phyloP scores from a whole-genome alignment of 129 eudicot species.

The Pulicaria dysenterica region DNA sequence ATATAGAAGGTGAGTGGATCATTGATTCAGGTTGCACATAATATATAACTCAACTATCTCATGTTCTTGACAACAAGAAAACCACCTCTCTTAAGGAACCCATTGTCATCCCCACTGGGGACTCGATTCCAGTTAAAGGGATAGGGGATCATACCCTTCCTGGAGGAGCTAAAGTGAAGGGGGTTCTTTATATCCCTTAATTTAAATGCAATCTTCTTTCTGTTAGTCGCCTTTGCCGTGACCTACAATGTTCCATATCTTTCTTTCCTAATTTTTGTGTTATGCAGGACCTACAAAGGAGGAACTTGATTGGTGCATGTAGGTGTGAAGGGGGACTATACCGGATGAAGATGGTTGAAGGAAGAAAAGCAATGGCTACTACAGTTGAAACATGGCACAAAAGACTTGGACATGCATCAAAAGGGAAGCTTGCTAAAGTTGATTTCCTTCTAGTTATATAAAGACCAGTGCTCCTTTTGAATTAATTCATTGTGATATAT shows the following conservation, averaged over 20 bases:
- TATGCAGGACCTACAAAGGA: background rate
- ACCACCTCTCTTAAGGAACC: background rate
- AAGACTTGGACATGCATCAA: background rate
- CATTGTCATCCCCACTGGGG: background rate
- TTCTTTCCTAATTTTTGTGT: background rate
- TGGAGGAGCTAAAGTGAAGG: background rate
- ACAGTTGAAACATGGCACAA: background rate
- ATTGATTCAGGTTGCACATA: slow-evolving; percentile 6
- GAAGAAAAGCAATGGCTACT: background rate
- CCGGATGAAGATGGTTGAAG: background rate
- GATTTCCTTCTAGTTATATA: background rate
- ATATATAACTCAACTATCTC: background rate
- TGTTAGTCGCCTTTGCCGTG: background rate
- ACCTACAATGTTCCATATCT: background rate
- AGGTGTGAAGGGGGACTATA: background rate
- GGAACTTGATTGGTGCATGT: too few species aligned
- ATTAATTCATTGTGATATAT: background rate
- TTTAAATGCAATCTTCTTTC: background rate
- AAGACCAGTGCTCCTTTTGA: background rate
- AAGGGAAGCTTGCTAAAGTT: background rate
- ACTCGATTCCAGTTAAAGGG: too few species aligned
- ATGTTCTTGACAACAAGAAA: background rate
- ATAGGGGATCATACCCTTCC: background rate
- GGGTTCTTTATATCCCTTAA: background rate
- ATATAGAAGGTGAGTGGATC: background rate